phyloP scores from a whole-genome alignment of 2,329 filamentous ascomycete genomes.

The Fonsecaea pugnacius region DNA sequence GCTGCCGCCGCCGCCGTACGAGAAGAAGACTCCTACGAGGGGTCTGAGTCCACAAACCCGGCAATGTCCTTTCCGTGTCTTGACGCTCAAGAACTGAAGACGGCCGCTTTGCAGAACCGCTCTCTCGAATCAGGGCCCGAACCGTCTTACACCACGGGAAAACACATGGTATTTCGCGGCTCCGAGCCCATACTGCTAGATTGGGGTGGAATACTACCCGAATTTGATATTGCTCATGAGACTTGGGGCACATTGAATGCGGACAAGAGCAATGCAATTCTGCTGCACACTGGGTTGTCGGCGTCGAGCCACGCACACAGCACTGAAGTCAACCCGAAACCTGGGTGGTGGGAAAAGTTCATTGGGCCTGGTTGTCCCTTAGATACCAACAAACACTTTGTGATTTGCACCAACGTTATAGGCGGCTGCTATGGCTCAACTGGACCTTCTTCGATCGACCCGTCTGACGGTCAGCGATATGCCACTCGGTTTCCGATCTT shows the following conservation, averaged over 20 bases:
- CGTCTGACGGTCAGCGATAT: constrained; percentile 83
- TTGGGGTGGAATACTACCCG: constrained; percentile 89
- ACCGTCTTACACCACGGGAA: constrained; percentile 88
- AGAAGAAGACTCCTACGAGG: constrained; percentile 37
- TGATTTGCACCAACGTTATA: constrained; percentile 96
- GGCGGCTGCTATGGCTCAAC: constrained; percentile 96
- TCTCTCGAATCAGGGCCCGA: constrained; percentile 80
- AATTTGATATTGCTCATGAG: constrained; percentile 91
- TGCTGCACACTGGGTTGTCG: constrained; percentile 90
- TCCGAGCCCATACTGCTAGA: constrained; percentile 78
- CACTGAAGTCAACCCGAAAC: constrained; percentile 80
- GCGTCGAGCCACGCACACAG: constrained; percentile 98
- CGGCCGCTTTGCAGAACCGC: constrained; percentile 66
- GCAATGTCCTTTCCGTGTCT: constrained; percentile 89
- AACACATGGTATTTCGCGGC: constrained; percentile 78
- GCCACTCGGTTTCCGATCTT: constrained; percentile 94
- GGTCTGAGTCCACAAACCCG: constrained; percentile 67
- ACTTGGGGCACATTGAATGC: constrained; percentile 83
- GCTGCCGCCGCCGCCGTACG: constrained; percentile 29
- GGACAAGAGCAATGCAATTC: constrained; percentile 83
- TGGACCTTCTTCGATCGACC: constrained; percentile 84
- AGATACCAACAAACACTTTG: constrained; percentile 87
- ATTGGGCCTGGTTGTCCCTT: constrained; percentile 84
- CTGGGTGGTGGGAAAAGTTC: constrained; percentile 99
- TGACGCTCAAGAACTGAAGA: constrained; percentile 78